A percentile compares a stretch with the other conserved stretches of the same genome.
phyloP scores from a whole-genome alignment of 2,329 filamentous ascomycete species.

The Stylonectria norvegica region DNA sequence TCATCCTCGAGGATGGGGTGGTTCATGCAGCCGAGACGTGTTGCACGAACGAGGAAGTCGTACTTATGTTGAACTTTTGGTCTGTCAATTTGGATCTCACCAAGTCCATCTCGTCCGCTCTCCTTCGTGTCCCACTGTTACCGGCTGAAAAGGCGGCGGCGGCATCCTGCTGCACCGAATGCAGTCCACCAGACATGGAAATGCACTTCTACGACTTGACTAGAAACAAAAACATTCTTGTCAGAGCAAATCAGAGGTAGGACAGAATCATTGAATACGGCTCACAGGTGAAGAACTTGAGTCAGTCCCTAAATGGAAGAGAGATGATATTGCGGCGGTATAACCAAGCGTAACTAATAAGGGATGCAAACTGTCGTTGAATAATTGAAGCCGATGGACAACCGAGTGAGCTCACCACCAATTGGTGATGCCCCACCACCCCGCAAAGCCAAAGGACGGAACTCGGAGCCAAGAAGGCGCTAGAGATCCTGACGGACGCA shows the following conservation, averaged over 20 bases:
- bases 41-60: slow-evolving; percentile 14
- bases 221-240: too few relatives aligned
- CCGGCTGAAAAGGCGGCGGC: slow-evolving; percentile 15
- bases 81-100: slow-evolving; percentile 40
- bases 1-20: not conserved
- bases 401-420: not conserved
- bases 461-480: slow-evolving; percentile 6
- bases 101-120: slow-evolving; percentile 42
- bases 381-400: too few relatives aligned
- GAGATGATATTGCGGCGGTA: too few relatives aligned
- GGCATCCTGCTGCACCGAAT: slow-evolving; percentile 21
- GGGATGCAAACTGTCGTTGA: too few relatives aligned
- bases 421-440: slow-evolving; percentile 21
- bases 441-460: slow-evolving; percentile 18
- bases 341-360: too few relatives aligned
- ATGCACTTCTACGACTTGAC: too few relatives aligned
- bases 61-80: slow-evolving; percentile 46
- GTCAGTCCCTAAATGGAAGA: too few relatives aligned
- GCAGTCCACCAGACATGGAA: slow-evolving; percentile 23
- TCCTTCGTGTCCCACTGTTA: slow-evolving; percentile 34
- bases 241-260: too few relatives aligned
- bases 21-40: not conserved
- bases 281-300: too few relatives aligned
- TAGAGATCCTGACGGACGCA: slow-evolving; percentile 8
- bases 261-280: too few relatives aligned